Conservation (phyloP, 1,139 yeast genomes). For the Yamadazyma friedrichii region DNA sequence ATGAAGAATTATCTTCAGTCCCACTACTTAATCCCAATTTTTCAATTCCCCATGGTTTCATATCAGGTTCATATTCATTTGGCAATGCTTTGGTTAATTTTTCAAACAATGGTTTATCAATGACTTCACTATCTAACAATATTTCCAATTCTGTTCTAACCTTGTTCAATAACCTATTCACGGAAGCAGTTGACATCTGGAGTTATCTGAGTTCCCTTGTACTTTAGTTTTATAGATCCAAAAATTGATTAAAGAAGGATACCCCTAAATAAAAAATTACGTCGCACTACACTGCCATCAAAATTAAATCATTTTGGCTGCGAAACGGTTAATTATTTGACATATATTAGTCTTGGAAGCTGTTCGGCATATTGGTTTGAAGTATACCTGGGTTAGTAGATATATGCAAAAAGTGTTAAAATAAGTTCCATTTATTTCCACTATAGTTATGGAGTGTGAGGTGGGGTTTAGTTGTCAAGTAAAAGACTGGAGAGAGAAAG, state of each 20-base stretch:
- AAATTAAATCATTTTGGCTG: no score
- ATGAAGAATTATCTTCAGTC: not conserved
- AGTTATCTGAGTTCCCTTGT: no score
- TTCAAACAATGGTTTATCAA: slow-evolving; percentile 56
- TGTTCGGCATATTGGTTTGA: not conserved
- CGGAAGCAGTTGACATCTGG: slow-evolving; percentile 55
- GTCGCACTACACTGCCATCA: not conserved
- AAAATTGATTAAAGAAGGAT: not conserved
- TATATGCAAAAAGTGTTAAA: no score
- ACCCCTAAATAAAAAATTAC: not conserved
- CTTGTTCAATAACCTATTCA: slow-evolving; percentile 76
- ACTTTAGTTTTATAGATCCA: not conserved
- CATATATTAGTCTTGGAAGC: no score
- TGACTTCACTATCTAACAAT: slow-evolving; percentile 72
- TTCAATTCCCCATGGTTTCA: slow-evolving; percentile 49
- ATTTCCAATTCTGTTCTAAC: slow-evolving; percentile 81
- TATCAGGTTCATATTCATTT: slow-evolving; percentile 52
- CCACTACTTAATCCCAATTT: slow-evolving; percentile 25
- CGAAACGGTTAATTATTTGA: not conserved
- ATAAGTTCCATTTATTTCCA: no score
- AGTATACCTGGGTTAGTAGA: no score
- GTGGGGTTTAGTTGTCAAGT: no score
- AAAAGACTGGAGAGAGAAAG: no score
- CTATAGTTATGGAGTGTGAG: no score
- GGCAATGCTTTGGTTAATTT: slow-evolving; percentile 59